Base-by-base conservation (phyloP, 768 basidiomycete species). In the Antrodiella citrinella region DNA sequence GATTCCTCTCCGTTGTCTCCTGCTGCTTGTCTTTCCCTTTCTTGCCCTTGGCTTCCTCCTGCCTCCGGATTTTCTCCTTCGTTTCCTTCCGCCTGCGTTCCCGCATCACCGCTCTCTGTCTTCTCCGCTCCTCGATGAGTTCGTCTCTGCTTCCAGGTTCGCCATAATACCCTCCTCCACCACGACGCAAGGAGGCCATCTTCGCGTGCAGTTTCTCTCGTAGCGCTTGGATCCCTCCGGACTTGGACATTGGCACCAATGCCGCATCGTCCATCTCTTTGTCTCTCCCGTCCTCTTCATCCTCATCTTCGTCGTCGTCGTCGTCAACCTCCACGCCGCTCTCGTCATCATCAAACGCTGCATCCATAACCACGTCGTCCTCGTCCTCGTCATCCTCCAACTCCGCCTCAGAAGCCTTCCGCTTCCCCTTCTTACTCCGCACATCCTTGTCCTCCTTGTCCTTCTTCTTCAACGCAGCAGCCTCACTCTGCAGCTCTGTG, bases 31-130 rank as follows among this genome's bases (percentile, higher is more conserved):
- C 70, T 50, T 64, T 65, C n/a, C 30, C 61, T 61, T 62, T 77
- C 61, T 76, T 78, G 19, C 69, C 70, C 67, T 69, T 74, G 47
- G 64, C 61, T 60, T 85, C 87, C 52, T 80, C 72, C 62, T 86
- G 83, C 13, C 72, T 73, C 57, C 72, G 68, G 52, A 82, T 87
- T 68, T 89, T 86, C 67, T 93, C 92, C 62, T 76, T 86, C 5
- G 88, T 89, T 70, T 89, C 86, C 60, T 86, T 88, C 61, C 93
- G 69, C 57, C 95, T 71, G 51, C 82, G 77, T 66, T 97, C 94
- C 19, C 93, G 75, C 74, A 96, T 74, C 26, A 84, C 80, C 0
- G 85, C 93, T 3, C 91, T 72, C 59, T 89, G 82, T 57, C 68
- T 67, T 53, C 92, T 70, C 48, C 87, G 73, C 65, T 91, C 87